Base-by-base conservation (phyloP, 441 rosid genomes). In the Melastoma candidum region DNA sequence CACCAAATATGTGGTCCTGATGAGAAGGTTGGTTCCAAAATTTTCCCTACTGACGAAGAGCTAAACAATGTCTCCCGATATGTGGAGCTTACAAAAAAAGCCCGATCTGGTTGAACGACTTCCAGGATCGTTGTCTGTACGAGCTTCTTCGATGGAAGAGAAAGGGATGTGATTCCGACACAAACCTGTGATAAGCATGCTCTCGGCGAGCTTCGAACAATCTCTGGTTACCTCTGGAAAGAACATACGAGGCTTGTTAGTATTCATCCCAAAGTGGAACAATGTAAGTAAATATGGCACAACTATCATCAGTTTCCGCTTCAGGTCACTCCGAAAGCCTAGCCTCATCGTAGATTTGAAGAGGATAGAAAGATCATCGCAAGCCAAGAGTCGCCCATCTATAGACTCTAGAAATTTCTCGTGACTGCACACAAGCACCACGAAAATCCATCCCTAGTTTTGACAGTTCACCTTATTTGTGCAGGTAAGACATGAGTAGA, bases 121-220 rank as follows among this genome's bases (percentile, higher is more conserved):
- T 39, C 11, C 10, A 52, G 56, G 43, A 14, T 26, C 26, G 13
- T 39, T 12, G 2, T 39, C 46, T 3, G 32, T 44, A 22, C 10
- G 8, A 17, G 56, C 46, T 27, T 43, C 46, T 11, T 27, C 25
- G 6, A 44, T n/a, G 36, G 12, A 12, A 10, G 56, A 36, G 2
- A 52, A 52, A 52, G 32, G 39, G 11, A 52, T 12, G 56, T 25
- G 3, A 12, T 11, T 24, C 1, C 44, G 32, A 44, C 11, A 27
- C 56, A 2, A 9, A 43, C 46, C 22, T 36, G 26, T 1, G 46
- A 36, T 44, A n/a, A 10, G 43, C 56, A 24, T 52, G 56, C 56
- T 52, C 56, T n/a, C 12, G 2, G 9, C 52, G n/a, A 7, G 57
- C 51, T 46, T 60, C 64, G 9, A 51, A 51, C 13, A 17, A 41